Conservation (phyloP, 352 stramenopile genomes). For the Pythium angustatum region DNA sequence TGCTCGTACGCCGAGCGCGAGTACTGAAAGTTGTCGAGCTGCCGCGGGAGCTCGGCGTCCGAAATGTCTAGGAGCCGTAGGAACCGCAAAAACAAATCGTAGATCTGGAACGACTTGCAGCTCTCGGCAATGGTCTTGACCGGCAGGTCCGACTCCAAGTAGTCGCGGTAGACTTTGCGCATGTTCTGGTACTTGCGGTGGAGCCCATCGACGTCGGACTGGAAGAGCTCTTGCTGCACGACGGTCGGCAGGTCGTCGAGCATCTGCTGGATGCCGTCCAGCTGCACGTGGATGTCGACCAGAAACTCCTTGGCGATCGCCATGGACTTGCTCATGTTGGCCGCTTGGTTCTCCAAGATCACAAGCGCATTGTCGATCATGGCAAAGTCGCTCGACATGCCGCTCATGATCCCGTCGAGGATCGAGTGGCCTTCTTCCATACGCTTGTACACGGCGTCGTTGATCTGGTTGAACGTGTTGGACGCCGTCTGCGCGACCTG, state of each 20-base stretch:
- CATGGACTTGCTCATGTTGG: constrained; percentile 14
- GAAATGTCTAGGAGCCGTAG: constrained; percentile 17
- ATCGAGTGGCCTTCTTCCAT: constrained; percentile 15
- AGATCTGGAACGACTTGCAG: constrained; percentile 16
- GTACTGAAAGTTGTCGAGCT: constrained; percentile 17
- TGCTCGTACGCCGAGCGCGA: constrained; percentile 7
- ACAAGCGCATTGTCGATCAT: constrained; percentile 13
- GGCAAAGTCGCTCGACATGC: constrained; percentile 12
- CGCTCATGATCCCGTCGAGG: constrained; percentile 1
- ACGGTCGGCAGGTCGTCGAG: constrained; percentile 14
- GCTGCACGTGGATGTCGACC: constrained; percentile 9
- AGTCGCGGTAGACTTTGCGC: constrained; percentile 20
- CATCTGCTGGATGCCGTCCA: constrained; percentile 8
- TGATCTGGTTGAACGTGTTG: constrained; percentile 19
- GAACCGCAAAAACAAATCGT: constrained; percentile 22
- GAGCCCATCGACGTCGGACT: constrained; percentile 9
- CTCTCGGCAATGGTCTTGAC: constrained; percentile 14
- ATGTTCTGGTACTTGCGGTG: constrained; percentile 22
- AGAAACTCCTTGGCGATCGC: constrained; percentile 18
- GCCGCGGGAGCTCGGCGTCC: constrained; percentile 10
- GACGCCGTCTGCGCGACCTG: neutral
- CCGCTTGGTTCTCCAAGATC: constrained; percentile 15
- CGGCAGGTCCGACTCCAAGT: constrained; percentile 17
- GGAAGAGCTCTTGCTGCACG: constrained; percentile 18
- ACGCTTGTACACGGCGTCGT: constrained; percentile 13